Evolutionary conservation across 768 basidiomycete genomes (phyloP), one percentile per base, ranked within the genome.

Genomic region (Lanmaoa rubissima): DNA sequence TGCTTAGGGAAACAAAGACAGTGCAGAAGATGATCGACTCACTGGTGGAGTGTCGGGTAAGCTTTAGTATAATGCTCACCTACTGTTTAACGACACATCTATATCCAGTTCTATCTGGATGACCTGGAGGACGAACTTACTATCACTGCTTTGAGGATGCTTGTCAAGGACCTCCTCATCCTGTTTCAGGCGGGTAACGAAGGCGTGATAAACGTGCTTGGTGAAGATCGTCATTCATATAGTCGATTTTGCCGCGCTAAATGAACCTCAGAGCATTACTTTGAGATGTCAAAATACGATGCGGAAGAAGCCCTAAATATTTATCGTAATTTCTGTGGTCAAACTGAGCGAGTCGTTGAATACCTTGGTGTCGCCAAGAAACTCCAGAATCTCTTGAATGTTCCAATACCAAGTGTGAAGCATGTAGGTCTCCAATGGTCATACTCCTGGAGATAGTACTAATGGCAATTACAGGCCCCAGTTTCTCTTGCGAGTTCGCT

Each of bases 131-230:
- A 98, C 67, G 92, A 96, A 66, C 80, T 98, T 40, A 92, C 88
- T 1, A 87, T 91, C 49, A 85, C 88, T 4, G 92, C 96, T 3
- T 78, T 98, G 50, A 82, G 92, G 42, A 92, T 99, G 89, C 80
- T 98, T 31, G 91, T 97, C 63, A 98, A 98, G 69, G 97, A 99
- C 69, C 82, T 98, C 3, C 81, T 98, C 51, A 91, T 98, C 53
- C 78, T 98, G 17, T 98, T 98, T 69, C 94, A 97, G 69, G 94
- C 94, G 2, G 89, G 93, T 41, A 99, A 99, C 63, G 97, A 99
- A 68, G 97, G 95, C 40, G 92, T 89, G 17, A 86, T 88, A 65
- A 90, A 90, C 63, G 84, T 89, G 36, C 76, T 90, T 44, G 94
- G 86, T 82, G 74, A 74, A 72, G 74, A 76, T 24, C 13, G 13